A percentile compares a stretch with the other conserved stretches of the same genome.
Conservation (phyloP, 2,329 filamentous ascomycete species). For the Botrytis fragariae region DNA sequence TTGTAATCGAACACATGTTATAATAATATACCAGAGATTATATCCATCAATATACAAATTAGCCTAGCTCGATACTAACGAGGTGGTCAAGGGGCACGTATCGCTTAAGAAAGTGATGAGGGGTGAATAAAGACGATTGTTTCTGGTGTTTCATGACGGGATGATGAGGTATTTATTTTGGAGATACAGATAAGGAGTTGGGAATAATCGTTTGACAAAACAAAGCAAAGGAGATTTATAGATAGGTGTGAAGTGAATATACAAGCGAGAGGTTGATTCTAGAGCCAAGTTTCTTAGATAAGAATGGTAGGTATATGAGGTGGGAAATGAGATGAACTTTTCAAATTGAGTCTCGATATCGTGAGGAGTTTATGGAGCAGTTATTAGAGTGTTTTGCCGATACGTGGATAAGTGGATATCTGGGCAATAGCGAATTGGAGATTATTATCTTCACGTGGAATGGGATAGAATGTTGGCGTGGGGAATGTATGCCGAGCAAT, state of each 20-base stretch:
- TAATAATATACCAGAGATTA: neutral
- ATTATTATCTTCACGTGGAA: neutral
- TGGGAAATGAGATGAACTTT: no score
- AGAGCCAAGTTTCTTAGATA: no score
- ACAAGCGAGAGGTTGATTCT: no score
- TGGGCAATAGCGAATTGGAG: neutral
- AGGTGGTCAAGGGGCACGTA: neutral
- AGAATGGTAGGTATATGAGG: no score
- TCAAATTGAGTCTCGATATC: no score
- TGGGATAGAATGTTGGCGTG: neutral
- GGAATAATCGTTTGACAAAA: no score
- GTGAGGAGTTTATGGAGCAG: no score
- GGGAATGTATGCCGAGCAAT: neutral
- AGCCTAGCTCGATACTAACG: neutral
- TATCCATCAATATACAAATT: neutral
- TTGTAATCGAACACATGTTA: neutral
- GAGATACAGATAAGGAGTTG: neutral
- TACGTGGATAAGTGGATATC: neutral
- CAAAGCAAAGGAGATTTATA: no score
- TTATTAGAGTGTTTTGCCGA: no score
- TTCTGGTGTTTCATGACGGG: neutral
- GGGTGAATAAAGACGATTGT: neutral
- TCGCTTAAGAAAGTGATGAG: neutral
- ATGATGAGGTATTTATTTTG: neutral
- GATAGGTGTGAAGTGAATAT: no score